A percentile compares a stretch with the other conserved stretches of the same genome.
Evolutionary conservation across 2,329 filamentous ascomycete species (phyloP).

Genomic region (Phyllosticta capitalensis): DNA sequence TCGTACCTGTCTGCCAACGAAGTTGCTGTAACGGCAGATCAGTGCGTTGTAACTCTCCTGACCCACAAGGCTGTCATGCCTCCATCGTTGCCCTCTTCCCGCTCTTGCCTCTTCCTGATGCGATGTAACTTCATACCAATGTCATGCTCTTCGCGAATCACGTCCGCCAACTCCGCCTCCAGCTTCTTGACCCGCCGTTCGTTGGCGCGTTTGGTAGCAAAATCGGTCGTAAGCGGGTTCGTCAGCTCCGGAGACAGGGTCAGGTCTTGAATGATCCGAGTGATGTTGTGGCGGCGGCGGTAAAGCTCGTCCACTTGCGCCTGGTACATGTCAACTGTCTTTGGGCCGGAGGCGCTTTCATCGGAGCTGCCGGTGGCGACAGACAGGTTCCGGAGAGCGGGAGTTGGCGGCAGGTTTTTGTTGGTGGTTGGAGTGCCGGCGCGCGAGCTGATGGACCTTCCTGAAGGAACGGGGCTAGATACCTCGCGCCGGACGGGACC

Average conservation of each 20-base stretch:
- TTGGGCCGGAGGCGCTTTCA: constrained; percentile 18
- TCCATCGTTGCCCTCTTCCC: constrained; percentile 23
- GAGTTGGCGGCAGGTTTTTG: constrained; percentile 31
- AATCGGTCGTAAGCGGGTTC: constrained; percentile 30
- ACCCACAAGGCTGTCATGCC: constrained; percentile 30
- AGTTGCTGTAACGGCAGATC: background rate
- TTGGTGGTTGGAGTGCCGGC: constrained; percentile 18
- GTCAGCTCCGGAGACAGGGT: constrained; percentile 23
- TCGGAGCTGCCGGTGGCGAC: constrained; percentile 13
- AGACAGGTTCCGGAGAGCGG: constrained; percentile 8
- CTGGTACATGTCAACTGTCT: constrained; percentile 28
- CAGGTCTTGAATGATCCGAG: constrained; percentile 26
- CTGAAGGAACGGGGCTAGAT: background rate
- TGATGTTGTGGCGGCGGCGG: constrained; percentile 28
- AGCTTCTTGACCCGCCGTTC: constrained; percentile 28
- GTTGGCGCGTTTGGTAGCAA: constrained; percentile 23
- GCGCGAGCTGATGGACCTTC: background rate
- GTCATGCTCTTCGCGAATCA: constrained; percentile 30
- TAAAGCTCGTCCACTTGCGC: constrained; percentile 30
- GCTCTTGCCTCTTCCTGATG: constrained; percentile 30
- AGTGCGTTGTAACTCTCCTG: constrained; percentile 24
- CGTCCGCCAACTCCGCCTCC: constrained; percentile 29
- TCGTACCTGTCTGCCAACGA: background rate
- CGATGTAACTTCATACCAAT: constrained; percentile 31
- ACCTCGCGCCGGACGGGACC: background rate